Percentiles rank a stretch among this genome's conserved stretches.
phyloP scores from a whole-genome alignment of 805 yeast genomes.

The Torulaspora franciscae region DNA sequence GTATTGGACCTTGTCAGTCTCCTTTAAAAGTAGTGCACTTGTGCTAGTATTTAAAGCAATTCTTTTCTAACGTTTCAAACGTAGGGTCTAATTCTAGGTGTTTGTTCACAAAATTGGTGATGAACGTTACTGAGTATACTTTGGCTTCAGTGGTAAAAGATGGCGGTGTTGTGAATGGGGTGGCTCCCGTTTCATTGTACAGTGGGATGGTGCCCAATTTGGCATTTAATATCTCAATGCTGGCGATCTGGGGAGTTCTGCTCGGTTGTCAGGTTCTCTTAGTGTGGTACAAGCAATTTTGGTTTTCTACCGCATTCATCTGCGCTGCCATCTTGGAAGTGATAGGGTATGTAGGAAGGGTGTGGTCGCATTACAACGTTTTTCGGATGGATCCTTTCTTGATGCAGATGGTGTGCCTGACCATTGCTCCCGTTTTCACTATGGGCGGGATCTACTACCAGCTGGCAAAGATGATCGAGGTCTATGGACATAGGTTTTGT shows the following conservation, averaged over 20 bases:
- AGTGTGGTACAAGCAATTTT: conserved; percentile 49
- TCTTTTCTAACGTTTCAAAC: no score
- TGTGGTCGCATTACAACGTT: conserved; percentile 41
- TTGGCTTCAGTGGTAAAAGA: background rate
- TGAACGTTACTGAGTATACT: background rate
- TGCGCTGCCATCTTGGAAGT: conserved; percentile 57
- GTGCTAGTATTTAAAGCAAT: no score
- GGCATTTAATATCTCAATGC: conserved; percentile 55
- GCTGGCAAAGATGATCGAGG: conserved; percentile 59
- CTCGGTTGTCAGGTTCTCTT: conserved; percentile 44
- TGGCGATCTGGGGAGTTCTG: conserved; percentile 50
- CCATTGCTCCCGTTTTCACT: conserved; percentile 76
- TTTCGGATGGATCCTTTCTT: conserved; percentile 42
- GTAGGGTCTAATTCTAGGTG: no score
- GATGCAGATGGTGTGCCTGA: conserved; percentile 62
- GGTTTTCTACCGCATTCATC: conserved; percentile 57
- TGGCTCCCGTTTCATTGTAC: conserved; percentile 22
- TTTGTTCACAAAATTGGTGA: background rate
- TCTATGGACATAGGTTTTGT: conserved; percentile 55
- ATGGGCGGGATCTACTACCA: conserved; percentile 80
- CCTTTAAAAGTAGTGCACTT: no score
- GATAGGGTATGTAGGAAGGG: conserved; percentile 63
- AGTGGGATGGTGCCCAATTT: conserved; percentile 46
- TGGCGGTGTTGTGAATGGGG: conserved; percentile 6
- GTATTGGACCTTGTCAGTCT: no score